Conservation (phyloP, 2,329 filamentous ascomycete species). For the Neocatenulostroma microsporum region DNA sequence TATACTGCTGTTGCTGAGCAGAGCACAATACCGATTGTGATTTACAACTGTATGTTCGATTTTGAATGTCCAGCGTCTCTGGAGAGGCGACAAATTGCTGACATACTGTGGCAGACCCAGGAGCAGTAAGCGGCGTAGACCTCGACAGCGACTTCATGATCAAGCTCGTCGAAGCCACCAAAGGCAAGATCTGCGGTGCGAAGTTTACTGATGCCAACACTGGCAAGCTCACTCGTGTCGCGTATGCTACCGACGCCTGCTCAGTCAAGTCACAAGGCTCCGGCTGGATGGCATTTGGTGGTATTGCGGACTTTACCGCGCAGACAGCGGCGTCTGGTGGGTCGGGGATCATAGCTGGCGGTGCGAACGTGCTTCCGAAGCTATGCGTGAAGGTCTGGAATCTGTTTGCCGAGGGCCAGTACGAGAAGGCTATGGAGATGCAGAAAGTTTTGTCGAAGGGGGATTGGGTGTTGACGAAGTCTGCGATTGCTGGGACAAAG, state of each 20-base stretch:
- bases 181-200: slow-evolving; percentile 64
- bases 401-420: slow-evolving; percentile 64
- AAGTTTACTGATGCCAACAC: slow-evolving; percentile 88
- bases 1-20: slow-evolving; percentile 67
- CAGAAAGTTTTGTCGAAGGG: slow-evolving; percentile 71
- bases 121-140: slow-evolving; percentile 77
- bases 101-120: no score
- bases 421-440: slow-evolving; percentile 64
- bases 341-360: slow-evolving; percentile 75
- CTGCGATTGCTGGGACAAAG: slow-evolving; percentile 81
- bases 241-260: slow-evolving; percentile 61
- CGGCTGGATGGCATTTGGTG: slow-evolving; percentile 54
- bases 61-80: no score
- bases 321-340: slow-evolving; percentile 74
- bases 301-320: slow-evolving; percentile 79
- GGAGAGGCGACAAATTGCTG: no score
- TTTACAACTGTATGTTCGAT: no score
- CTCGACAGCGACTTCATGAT: slow-evolving; percentile 85
- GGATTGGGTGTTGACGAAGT: slow-evolving; percentile 77
- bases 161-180: slow-evolving; percentile 67
- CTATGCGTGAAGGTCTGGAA: slow-evolving; percentile 57
- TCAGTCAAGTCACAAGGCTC: slow-evolving; percentile 47
- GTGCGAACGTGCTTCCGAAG: slow-evolving; percentile 79
- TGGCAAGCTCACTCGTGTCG: slow-evolving; percentile 78
- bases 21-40: slow-evolving; percentile 67